Evolutionary conservation across 371 early-diverging fungal genomes (phyloP), one percentile per base, ranked within the genome.

Genomic region (Dinochytrium kinnereticum): DNA sequence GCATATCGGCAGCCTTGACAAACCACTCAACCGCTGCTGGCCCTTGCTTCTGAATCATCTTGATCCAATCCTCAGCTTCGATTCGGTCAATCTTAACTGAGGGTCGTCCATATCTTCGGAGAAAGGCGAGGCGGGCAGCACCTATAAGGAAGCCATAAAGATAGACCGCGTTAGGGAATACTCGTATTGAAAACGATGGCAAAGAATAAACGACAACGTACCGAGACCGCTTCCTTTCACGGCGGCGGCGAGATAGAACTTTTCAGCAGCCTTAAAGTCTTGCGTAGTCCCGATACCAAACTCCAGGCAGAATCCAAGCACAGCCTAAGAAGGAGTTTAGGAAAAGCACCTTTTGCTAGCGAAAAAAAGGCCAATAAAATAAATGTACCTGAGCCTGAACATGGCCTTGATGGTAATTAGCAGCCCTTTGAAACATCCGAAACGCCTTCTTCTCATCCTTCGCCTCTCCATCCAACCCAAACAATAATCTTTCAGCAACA

Each of bases 71-170:
- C 53, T 91, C 89, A 19, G 93, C 89, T 71, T 92, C 91, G 31
- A 82, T 80, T 24, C 90, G 84, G 79, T 93, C 89, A 39, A 93
- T 94, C 72, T 80, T 83, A 53, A 93, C 89, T 13, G 81, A 80
- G 13, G 94, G 92, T 1, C 93, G 87, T 28, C 94, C 94, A 76
- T 91, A 93, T 69, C 86, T 87, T 38, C 91, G 82, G 65, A 94
- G 78, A 76, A 93, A 93, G 34, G 90, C 84, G 5, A 94, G 72
- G 33, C 93, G 86, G 19, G 88, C 80, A 53, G 84, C 78, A 2
- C 90, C 91, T 51, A 89, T 59, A 33, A 37, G 7, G 37, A 38
- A 21, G 19, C 34, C 1, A 7, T 26, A n/a, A 19, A 39, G 28
- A 53, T 15, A 0, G 39, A 38, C 26, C 38, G n/a, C n/a, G n/a